Conservation (phyloP, 805 yeast species). For the Nakazawaea holstii region DNA sequence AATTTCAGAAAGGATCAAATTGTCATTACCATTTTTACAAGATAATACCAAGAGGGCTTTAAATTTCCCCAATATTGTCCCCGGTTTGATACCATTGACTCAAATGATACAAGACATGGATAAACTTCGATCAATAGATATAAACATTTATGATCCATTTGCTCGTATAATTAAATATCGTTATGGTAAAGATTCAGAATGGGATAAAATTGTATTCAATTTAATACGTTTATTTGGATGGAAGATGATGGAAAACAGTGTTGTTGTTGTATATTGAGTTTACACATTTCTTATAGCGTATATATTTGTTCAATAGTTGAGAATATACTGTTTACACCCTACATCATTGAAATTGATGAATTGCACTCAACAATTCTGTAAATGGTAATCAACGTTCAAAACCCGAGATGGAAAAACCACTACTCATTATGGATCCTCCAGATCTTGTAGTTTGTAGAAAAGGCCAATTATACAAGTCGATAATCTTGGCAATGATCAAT, state of each 20-base stretch:
- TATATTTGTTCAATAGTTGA: too few relatives aligned
- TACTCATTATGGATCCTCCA: too few relatives aligned
- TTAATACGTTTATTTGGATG: slow-evolving; percentile 39
- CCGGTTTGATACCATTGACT: slow-evolving; percentile 45
- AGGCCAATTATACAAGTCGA: too few relatives aligned
- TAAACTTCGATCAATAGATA: not conserved
- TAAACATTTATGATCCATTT: slow-evolving; percentile 15
- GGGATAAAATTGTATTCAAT: slow-evolving; percentile 29
- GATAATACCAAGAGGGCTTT: not conserved
- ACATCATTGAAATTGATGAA: too few relatives aligned
- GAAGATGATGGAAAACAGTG: slow-evolving; percentile 25
- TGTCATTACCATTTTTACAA: not conserved
- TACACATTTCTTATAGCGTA: too few relatives aligned
- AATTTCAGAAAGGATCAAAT: not conserved
- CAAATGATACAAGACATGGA: slow-evolving; percentile 25
- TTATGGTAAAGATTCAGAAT: slow-evolving; percentile 11
- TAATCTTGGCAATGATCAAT: too few relatives aligned
- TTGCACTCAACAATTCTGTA: too few relatives aligned
- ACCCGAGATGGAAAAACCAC: too few relatives aligned
- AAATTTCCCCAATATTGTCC: slow-evolving; percentile 36
- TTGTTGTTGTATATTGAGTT: slow-evolving; percentile 16
- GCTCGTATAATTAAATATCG: not conserved
- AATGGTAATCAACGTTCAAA: too few relatives aligned
- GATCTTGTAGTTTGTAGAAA: too few relatives aligned
- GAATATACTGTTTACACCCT: too few relatives aligned